These are phyloP conservation scores for Malus hybrid DNA, from an alignment of 331 rosid species.

Conservation along the genomic window DNA sequence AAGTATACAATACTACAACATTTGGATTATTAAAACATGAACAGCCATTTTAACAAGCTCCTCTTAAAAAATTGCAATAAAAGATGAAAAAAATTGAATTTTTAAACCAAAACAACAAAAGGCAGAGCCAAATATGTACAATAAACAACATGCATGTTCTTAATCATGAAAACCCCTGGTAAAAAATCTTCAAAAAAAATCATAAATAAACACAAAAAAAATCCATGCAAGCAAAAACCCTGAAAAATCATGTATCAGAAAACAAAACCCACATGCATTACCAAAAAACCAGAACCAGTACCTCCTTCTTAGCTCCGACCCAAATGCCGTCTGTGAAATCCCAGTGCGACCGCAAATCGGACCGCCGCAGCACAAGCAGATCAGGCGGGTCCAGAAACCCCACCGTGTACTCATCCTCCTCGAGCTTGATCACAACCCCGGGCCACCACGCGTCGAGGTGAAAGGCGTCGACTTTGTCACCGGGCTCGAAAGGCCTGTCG, in stretches of 20 bases:
- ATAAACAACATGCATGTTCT: background rate
- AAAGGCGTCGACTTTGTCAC: slow-evolving; percentile 4
- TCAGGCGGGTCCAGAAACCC: slow-evolving; percentile 5
- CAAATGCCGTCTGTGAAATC: background rate
- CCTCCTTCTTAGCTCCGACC: background rate
- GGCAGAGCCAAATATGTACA: background rate
- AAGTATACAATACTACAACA: too few relatives aligned
- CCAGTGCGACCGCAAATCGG: slow-evolving; percentile 1
- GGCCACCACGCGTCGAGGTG: slow-evolving; percentile 1
- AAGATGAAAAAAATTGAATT: too few relatives aligned
- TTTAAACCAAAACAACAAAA: background rate
- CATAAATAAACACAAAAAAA: background rate
- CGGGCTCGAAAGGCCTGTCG: background rate
- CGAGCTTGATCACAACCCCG: slow-evolving; percentile 1
- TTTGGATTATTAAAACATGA: too few relatives aligned
- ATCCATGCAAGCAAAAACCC: background rate
- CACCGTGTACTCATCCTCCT: background rate
- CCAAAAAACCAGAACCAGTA: background rate
- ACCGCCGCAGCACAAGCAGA: background rate
- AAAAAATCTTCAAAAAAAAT: background rate
- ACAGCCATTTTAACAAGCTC: too few relatives aligned
- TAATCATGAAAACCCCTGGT: background rate
- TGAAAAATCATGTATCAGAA: background rate
- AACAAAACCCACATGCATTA: background rate
- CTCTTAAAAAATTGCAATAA: too few relatives aligned